Conservation (phyloP, 768 basidiomycete species). For the Leccinum disarticulatum region DNA sequence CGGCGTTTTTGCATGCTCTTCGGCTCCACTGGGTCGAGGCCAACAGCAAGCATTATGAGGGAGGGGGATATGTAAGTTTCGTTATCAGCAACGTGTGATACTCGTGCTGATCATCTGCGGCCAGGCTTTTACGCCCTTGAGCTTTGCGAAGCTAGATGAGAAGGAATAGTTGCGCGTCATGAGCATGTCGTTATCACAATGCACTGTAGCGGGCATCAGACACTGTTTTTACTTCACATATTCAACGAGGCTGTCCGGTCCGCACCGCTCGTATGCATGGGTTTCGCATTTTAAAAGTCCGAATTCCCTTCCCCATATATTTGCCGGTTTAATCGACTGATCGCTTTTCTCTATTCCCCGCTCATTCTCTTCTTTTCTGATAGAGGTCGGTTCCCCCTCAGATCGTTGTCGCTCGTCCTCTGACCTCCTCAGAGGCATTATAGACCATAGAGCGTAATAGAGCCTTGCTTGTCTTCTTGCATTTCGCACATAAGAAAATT, state of each 20-base stretch:
- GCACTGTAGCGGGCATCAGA: constrained; percentile 12
- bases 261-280: background rate
- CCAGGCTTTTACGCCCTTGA: constrained; percentile 50
- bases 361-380: constrained; percentile 28
- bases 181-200: constrained; percentile 18
- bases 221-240: constrained; percentile 11
- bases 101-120: constrained; percentile 27
- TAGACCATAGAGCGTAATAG: constrained; percentile 52
- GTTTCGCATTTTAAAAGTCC: constrained; percentile 33
- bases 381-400: constrained; percentile 34
- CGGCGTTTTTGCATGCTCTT: constrained; percentile 94
- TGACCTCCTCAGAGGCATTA: constrained; percentile 33
- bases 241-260: constrained; percentile 11
- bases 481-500: constrained; percentile 35
- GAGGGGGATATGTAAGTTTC: constrained; percentile 79
- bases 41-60: constrained; percentile 95
- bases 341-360: constrained; percentile 28
- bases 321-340: background rate
- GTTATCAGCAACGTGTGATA: constrained; percentile 23
- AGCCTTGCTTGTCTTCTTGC: constrained; percentile 58
- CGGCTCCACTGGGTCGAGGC: constrained; percentile 98
- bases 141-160: constrained; percentile 44
- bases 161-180: constrained; percentile 28
- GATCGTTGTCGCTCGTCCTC: background rate
- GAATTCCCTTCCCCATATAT: constrained; percentile 19